Percentiles rank a stretch among this genome's conserved stretches.
phyloP scores from a whole-genome alignment of 2,329 filamentous ascomycete genomes.

The Apiospora pterosperma region DNA sequence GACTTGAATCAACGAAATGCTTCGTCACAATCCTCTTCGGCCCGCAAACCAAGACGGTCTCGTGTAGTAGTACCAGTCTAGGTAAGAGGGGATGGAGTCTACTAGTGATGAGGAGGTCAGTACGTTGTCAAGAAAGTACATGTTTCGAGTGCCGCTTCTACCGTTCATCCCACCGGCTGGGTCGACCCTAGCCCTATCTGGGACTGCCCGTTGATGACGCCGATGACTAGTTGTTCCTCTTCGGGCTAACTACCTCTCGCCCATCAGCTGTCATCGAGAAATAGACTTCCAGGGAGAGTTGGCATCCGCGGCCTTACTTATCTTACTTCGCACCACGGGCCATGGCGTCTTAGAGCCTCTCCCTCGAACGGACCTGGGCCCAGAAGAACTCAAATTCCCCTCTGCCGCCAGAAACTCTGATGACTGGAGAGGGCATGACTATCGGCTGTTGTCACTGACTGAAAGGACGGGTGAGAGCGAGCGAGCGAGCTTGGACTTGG shows the following conservation, averaged over 20 bases:
- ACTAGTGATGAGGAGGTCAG: neutral
- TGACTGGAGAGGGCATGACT: neutral
- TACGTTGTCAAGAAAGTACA: neutral
- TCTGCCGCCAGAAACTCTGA: neutral
- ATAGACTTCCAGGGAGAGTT: neutral
- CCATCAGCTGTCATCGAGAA: constrained; percentile 9
- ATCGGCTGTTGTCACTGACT: neutral
- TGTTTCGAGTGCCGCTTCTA: constrained; percentile 1
- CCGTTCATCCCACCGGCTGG: constrained; percentile 1
- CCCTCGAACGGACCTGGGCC: neutral
- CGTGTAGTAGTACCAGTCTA: neutral
- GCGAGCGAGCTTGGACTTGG: neutral
- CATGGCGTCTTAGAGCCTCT: neutral
- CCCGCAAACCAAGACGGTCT: neutral
- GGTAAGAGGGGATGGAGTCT: neutral
- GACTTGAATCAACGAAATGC: neutral
- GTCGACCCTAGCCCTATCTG: constrained; percentile 2
- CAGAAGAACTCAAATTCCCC: neutral
- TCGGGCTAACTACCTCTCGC: constrained; percentile 1
- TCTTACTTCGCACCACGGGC: neutral
- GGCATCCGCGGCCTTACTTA: neutral
- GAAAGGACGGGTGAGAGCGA: neutral
- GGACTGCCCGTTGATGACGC: constrained; percentile 5
- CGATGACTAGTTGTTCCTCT: neutral
- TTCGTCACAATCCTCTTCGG: neutral